These are phyloP conservation scores for Bryoglossum gracile DNA, from an alignment of 495 filamentous ascomycete species.

Conservation along the genomic window DNA sequence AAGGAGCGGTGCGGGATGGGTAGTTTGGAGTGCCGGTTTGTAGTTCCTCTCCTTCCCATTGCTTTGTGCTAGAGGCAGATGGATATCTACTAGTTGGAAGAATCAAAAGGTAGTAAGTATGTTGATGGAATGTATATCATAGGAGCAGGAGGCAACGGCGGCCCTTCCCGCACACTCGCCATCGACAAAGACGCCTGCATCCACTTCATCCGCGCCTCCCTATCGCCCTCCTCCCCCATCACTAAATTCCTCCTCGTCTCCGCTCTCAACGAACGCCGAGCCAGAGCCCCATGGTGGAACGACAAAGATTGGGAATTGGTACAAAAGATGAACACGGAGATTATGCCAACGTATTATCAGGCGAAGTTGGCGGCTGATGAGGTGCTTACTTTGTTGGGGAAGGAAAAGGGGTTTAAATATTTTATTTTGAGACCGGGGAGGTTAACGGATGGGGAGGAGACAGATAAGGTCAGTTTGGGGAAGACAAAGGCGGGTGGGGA, in stretches of 20 bases:
- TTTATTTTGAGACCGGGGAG: slow-evolving; percentile 63
- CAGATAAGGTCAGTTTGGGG: slow-evolving; percentile 57
- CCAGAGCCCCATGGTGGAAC: slow-evolving; percentile 57
- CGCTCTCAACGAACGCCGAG: slow-evolving; percentile 49
- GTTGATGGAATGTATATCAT: not conserved
- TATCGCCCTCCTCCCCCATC: slow-evolving; percentile 47
- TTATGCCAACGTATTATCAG: slow-evolving; percentile 55
- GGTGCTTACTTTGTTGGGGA: slow-evolving; percentile 43
- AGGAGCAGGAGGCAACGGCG: slow-evolving; percentile 74
- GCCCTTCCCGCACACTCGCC: slow-evolving; percentile 48
- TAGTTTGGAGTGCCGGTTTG: slow-evolving; percentile 73
- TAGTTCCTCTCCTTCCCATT: not conserved
- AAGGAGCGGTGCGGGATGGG: slow-evolving; percentile 55
- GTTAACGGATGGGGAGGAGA: slow-evolving; percentile 52
- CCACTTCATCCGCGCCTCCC: slow-evolving; percentile 54
- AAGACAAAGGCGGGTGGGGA: slow-evolving; percentile 38
- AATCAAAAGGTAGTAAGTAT: not conserved
- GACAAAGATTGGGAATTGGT: slow-evolving; percentile 48
- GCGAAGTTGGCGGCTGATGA: slow-evolving; percentile 75
- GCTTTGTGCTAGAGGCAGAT: not conserved
- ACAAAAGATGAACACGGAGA: slow-evolving; percentile 43
- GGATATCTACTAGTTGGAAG: not conserved
- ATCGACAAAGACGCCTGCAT: slow-evolving; percentile 30
- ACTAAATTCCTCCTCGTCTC: slow-evolving; percentile 72
- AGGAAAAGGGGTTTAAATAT: slow-evolving; percentile 49